Evolutionary conservation across 2,329 filamentous ascomycete genomes (phyloP).

Genomic region (Fusarium ramigenum): DNA sequence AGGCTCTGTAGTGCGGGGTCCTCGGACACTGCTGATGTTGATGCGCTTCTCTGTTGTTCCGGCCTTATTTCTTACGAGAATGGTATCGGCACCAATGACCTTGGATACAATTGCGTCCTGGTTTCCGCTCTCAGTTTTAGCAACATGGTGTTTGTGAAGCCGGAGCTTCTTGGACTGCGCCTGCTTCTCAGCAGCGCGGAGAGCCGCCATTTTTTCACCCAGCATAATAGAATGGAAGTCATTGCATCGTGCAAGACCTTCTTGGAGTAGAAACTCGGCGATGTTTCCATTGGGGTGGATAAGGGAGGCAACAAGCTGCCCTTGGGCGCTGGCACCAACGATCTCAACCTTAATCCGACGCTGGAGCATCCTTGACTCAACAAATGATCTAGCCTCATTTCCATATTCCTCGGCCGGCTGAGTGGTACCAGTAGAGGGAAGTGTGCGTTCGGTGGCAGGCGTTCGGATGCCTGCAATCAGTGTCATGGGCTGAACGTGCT

Average conservation of each 20-base stretch:
- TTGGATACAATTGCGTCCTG: slow-evolving; percentile 86
- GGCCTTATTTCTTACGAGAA: slow-evolving; percentile 85
- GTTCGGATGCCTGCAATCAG: slow-evolving; percentile 89
- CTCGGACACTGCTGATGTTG: slow-evolving; percentile 90
- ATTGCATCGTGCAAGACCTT: slow-evolving; percentile 89
- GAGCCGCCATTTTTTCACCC: slow-evolving; percentile 84
- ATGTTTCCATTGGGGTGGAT: slow-evolving; percentile 93
- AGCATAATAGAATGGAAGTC: slow-evolving; percentile 96
- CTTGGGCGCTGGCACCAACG: slow-evolving; percentile 87
- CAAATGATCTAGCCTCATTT: slow-evolving; percentile 87
- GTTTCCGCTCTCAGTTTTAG: slow-evolving; percentile 72
- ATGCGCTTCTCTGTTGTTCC: slow-evolving; percentile 86
- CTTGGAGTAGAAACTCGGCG: slow-evolving; percentile 87
- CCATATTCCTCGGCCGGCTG: slow-evolving; percentile 90
- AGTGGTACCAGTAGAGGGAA: slow-evolving; percentile 79
- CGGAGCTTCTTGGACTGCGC: slow-evolving; percentile 82
- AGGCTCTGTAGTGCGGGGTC: slow-evolving; percentile 87
- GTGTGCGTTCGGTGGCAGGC: slow-evolving; percentile 87
- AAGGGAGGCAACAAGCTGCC: slow-evolving; percentile 87
- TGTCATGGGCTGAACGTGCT: slow-evolving; percentile 89
- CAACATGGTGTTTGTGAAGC: slow-evolving; percentile 82
- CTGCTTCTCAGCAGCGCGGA: slow-evolving; percentile 86
- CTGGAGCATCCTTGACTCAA: slow-evolving; percentile 87
- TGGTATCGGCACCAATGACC: slow-evolving; percentile 87
- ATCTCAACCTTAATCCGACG: slow-evolving; percentile 84